Evolutionary conservation across 805 yeast genomes (phyloP), one percentile per base, ranked within the genome.

Genomic region (Wickerhamiella bombiphila): DNA sequence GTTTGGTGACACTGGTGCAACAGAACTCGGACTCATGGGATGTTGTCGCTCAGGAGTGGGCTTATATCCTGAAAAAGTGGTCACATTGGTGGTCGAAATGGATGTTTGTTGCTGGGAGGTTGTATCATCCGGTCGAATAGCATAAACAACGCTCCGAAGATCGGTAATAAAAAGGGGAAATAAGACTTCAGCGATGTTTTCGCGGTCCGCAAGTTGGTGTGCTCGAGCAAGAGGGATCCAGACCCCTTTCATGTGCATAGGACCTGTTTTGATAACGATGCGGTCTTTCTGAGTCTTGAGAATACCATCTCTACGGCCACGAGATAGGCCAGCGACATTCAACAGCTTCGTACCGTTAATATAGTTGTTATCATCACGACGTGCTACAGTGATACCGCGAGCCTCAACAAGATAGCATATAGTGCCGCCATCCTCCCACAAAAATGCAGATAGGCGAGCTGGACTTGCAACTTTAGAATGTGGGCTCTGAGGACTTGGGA

Each of bases 161-260:
- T 80, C 86, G 41, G 80, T 69, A 26, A 80, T 88, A 55, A 78
- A 76, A 32, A 78, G 63, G 3, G 85, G 85, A 51, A 72, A 76
- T 39, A 78, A 63, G 20, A 67, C 52, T 47, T 76, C 83, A n/a
- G 70, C 74, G 41, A 78, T 78, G 22, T 79, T 76, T 52, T 81
- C 93, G 38, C 78, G 63, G 49, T 76, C 76, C 8, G 93, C 93
- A 73, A 80, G 75, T 22, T 80, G 77, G 28, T 72, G 62, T 1
- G 93, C 93, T 33, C 91, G 65, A 44, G 80, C 91, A 51, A 79
- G 79, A 2, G 93, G 93, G 42, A 81, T 80, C 93, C 93, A 81
- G 30, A 81, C 93, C 24, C 93, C 93, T 58, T 81, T 81, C 51
- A 81, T 63, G 55, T 80, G 83, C 88, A 81, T 81, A 9, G 85